Evolutionary conservation across 495 filamentous ascomycete genomes (phyloP), one percentile per base, ranked within the genome.

Genomic region (Podospora australis): DNA sequence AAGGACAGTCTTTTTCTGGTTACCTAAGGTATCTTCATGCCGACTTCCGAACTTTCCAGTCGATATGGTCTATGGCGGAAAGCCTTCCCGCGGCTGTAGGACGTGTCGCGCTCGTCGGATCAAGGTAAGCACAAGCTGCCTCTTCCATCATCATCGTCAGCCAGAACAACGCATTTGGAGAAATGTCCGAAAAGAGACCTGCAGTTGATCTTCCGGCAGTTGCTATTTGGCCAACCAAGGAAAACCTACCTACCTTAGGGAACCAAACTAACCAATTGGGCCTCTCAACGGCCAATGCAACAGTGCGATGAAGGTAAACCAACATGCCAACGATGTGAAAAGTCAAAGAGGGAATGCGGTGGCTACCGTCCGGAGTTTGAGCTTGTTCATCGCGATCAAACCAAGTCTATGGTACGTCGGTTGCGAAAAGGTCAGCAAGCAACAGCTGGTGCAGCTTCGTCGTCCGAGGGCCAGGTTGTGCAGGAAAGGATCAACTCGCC

Each of bases 61-160:
- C 10, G 28, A n/a, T 43, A 87, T 87, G 83, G 83, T 87, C 13
- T 87, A 86, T 56, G 80, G 80, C 56, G 83, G 83, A 45, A 83
- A 82, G 62, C 83, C 83, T 41, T 85, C 81, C 47, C 73, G 78
- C 68, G 83, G 81, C 40, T 88, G 84, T 59, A 78, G 81, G 58
- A 81, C 82, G 59, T 88, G 84, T 56, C 72, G 82, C 53, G 72
- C 75, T 11, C 74, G 81, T 49, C 78, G 84, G 58, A 84, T 78
- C 71, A 87, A 82, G 81, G 85, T 84, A 66, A 44, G 72, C 49
- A 40, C 16, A 5, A 11, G 38, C 6, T 24, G 6, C 16, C 23
- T 14, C 11, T 40, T 13, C 17, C 38, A 19, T 23, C 13, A 23
- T 6, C 16, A 40, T 22, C n/a, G n/a, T n/a, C n/a, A n/a, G n/a